Base-by-base conservation (phyloP, 2,329 filamentous ascomycete species). In the Triangularia setosa region DNA sequence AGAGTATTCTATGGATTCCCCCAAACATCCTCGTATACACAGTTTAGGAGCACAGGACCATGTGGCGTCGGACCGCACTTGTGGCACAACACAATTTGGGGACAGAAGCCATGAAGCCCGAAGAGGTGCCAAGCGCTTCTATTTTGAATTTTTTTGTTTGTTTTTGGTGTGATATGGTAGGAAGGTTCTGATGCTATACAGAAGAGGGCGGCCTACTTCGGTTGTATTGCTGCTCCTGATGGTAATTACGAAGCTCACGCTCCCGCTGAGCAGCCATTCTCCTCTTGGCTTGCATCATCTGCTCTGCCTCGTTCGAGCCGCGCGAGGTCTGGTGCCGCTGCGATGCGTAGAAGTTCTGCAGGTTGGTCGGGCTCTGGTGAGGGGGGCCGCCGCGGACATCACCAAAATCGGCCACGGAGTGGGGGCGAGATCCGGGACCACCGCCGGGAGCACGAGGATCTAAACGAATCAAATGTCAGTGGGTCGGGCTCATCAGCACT, bases 161-260 rank as follows among this genome's bases (percentile, higher is more conserved):
- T 63, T 67, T 69, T 71, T 74, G 70, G 68, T 65, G 71, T 75
- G 72, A 69, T 69, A 70, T 73, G 74, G 74, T 74, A 75, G 73
- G 77, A 76, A 73, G 68, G 65, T 48, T 48, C 79, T 79, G 81
- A 77, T 83, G 85, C 86, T 88, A 90, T 87, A 85, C 84, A 87
- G 86, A 84, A 85, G 85, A 86, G 86, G 87, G 86, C 79, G 88
- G 88, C 90, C 88, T 92, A 98, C 95, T 97, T 92, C 94, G 90
- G 85, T 98, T 96, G 83, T 96, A 98, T 88, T 99, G 95, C 87
- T 99, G 95, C 87, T 99, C 95, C 82, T 97, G 96, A 83, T 99
- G 95, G 82, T 98, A 97, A 82, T 98, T 99, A 80, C 95, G 92
- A 79, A 99, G 89, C 84, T 99, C 95, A 80, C 94, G 91, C 85